phyloP scores from a whole-genome alignment of 768 basidiomycete genomes.

The Myochromella boudieri region DNA sequence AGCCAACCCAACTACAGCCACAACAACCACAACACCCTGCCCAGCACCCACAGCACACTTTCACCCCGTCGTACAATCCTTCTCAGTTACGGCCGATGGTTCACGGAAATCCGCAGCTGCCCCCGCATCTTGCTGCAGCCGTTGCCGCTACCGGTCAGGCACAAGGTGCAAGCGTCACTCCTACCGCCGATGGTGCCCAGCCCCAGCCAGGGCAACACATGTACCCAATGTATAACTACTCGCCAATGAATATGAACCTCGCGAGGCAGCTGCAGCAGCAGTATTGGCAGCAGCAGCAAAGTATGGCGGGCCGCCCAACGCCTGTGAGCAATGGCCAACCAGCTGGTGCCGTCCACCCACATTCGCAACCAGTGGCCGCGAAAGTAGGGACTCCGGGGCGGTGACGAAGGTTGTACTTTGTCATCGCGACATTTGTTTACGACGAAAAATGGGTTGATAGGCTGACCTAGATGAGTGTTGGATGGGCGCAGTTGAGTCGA shows the following conservation, averaged over 20 bases:
- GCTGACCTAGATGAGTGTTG: too few relatives aligned
- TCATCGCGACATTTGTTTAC: too few relatives aligned
- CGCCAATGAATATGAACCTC: conserved; percentile 12
- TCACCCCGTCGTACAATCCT: conserved; percentile 32
- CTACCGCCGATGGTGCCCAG: conserved; percentile 5
- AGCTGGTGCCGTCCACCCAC: conserved; percentile 1
- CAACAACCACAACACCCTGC: conserved; percentile 15
- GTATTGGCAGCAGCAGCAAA: conserved; percentile 11
- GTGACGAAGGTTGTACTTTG: background rate
- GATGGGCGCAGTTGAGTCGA: too few relatives aligned
- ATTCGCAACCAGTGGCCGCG: conserved; percentile 10
- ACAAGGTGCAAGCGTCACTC: background rate
- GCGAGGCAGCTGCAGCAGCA: conserved; percentile 6
- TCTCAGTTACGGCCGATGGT: conserved; percentile 32
- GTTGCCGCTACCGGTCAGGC: conserved; percentile 20
- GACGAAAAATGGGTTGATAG: too few relatives aligned
- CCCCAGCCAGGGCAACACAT: conserved; percentile 12
- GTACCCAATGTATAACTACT: conserved; percentile 20
- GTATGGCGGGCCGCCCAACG: conserved; percentile 6
- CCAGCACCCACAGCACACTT: conserved; percentile 25
- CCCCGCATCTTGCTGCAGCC: conserved; percentile 17
- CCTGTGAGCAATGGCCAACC: conserved; percentile 4
- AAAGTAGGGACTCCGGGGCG: conserved; percentile 16
- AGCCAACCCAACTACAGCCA: conserved; percentile 18
- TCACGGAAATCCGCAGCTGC: conserved; percentile 24